Evolutionary conservation across 176 grass and related monocot genomes (phyloP).

Genomic region (Oryza nivara): DNA sequence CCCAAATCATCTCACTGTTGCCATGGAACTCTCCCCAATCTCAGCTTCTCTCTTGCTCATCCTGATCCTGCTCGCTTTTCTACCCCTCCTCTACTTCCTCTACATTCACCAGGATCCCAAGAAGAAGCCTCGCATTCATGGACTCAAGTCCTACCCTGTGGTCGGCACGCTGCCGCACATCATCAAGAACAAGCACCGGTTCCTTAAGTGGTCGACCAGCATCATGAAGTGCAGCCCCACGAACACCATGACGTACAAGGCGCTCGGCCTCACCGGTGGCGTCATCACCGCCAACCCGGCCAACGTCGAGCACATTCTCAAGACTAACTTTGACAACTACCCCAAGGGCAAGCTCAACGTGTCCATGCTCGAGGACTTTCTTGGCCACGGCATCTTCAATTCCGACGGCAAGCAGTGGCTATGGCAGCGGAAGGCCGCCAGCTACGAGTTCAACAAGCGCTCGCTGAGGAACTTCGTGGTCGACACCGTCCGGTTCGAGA

Average conservation of each 20-base stretch:
- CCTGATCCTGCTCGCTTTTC: background rate
- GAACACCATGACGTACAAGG: constrained; percentile 58
- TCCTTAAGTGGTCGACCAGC: constrained; percentile 63
- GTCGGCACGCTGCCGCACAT: constrained; percentile 50
- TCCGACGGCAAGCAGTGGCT: constrained; percentile 65
- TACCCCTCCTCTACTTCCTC: constrained; percentile 35
- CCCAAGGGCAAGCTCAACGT: constrained; percentile 50
- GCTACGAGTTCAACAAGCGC: constrained; percentile 63
- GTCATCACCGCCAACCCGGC: constrained; percentile 59
- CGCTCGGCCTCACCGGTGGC: constrained; percentile 32
- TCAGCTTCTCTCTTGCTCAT: constrained; percentile 26
- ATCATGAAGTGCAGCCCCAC: constrained; percentile 47
- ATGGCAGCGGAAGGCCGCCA: constrained; percentile 67
- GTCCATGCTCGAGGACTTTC: constrained; percentile 58
- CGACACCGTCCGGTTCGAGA: constrained; percentile 43
- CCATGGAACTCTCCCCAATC: constrained; percentile 45
- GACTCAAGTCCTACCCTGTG: constrained; percentile 51
- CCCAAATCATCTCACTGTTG: background rate
- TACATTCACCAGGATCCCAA: constrained; percentile 23
- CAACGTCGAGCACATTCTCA: constrained; percentile 65
- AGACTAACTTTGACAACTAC: constrained; percentile 65
- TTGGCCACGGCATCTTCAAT: constrained; percentile 80
- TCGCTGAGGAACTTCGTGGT: constrained; percentile 54
- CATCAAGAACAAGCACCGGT: constrained; percentile 53
- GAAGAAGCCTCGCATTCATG: constrained; percentile 29